Evolutionary conservation across 164 flowering plant genomes (phyloP).

Genomic region (Litsea cubeba): DNA sequence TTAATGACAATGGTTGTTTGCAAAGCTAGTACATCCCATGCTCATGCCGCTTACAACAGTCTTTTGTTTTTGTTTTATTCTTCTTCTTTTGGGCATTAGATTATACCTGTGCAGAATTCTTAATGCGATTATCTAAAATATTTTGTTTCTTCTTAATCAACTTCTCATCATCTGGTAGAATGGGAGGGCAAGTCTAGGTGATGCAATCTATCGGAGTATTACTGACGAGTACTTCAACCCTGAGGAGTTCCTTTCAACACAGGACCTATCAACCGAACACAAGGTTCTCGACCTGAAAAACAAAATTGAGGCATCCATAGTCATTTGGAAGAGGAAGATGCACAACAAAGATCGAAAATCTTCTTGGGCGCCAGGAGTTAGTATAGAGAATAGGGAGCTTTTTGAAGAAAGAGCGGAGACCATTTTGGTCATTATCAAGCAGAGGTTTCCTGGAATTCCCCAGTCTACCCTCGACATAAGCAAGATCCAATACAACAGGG

Average conservation of each 20-base stretch:
- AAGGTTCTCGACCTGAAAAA: slow-evolving; percentile 74
- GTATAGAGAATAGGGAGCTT: slow-evolving; percentile 79
- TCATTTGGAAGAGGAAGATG: slow-evolving; percentile 90
- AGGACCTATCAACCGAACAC: slow-evolving; percentile 78
- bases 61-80: too few relatives aligned
- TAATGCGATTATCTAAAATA: background rate
- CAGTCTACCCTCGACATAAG: slow-evolving; percentile 80
- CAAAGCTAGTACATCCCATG: too few relatives aligned
- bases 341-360: slow-evolving; percentile 63
- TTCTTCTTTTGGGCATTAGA: background rate
- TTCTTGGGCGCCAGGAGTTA: slow-evolving; percentile 76
- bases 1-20: too few relatives aligned
- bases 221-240: slow-evolving; percentile 80
- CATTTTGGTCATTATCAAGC: slow-evolving; percentile 69
- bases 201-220: slow-evolving; percentile 65
- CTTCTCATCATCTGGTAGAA: slow-evolving; percentile 31
- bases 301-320: slow-evolving; percentile 80
- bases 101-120: background rate
- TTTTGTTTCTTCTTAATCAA: background rate
- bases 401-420: slow-evolving; percentile 94
- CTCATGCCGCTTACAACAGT: too few relatives aligned
- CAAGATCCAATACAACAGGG: slow-evolving; percentile 76
- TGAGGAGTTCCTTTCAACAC: slow-evolving; percentile 46
- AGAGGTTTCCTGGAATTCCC: slow-evolving; percentile 75
- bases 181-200: slow-evolving; percentile 84